A percentile compares a stretch with the other conserved stretches of the same genome.
Conservation (phyloP, 257 asterid species). For the Rhazya stricta region DNA sequence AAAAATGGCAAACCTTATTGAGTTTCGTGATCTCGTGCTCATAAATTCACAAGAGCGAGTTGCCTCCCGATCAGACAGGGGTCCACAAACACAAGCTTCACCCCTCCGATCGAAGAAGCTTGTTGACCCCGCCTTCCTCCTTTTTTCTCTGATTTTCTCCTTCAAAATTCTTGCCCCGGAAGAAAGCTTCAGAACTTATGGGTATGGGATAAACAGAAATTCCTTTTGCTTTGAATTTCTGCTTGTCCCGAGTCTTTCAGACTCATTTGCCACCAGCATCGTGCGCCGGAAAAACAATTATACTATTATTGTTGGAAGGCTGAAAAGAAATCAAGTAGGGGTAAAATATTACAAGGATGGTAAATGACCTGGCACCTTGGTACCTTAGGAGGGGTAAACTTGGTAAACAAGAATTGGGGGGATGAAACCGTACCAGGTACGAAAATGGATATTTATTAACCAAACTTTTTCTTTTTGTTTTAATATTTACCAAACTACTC, state of each 20-base stretch:
- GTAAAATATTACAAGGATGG: too few species aligned
- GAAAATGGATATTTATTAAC: too few species aligned
- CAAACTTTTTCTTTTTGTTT: too few species aligned
- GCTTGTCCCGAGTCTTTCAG: background rate
- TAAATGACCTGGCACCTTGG: too few species aligned
- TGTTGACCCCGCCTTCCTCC: background rate
- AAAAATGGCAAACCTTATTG: constrained; percentile 4
- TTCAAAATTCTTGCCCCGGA: background rate
- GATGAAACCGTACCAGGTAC: too few species aligned
- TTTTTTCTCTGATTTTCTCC: background rate
- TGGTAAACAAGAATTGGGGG: too few species aligned
- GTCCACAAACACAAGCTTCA: constrained; percentile 5
- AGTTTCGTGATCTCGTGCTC: constrained; percentile 18
- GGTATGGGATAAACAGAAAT: background rate
- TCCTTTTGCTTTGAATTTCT: background rate
- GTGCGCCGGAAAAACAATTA: too few species aligned
- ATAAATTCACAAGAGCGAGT: constrained; percentile 7
- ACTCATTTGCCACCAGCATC: too few species aligned
- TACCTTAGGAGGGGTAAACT: too few species aligned
- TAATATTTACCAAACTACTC: too few species aligned
- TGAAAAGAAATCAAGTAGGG: too few species aligned
- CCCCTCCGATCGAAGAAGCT: constrained; percentile 4
- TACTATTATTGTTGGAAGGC: too few species aligned
- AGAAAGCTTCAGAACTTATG: background rate
- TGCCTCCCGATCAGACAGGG: constrained; percentile 10